Evolutionary conservation across 805 yeast species (phyloP), one percentile per base, ranked within the genome.

Genomic region (Danielozyma ontarioensis): DNA sequence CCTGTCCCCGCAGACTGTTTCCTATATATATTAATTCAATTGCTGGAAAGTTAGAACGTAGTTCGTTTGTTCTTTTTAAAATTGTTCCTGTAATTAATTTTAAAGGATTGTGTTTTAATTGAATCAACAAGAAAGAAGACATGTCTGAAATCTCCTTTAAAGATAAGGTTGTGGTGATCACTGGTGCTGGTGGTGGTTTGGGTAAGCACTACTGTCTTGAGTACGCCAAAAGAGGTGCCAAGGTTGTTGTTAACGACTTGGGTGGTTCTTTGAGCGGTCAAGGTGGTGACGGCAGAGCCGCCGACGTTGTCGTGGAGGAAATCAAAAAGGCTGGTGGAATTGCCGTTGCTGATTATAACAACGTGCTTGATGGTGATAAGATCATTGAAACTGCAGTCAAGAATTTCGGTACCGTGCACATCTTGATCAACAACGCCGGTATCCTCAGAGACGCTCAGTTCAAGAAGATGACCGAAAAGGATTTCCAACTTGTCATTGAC

Each of bases 161-260:
- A 50, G 87, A 80, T 48, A 81, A 83, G 57, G 97, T 90, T 28
- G 97, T 90, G 22, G 78, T 90, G 37, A 79, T 90, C 55, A 90
- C 97, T 31, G 98, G 98, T 22, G 93, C 97, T 30, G 98, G 98
- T 44, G 97, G 97, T 46, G 98, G 97, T 13, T 73, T 90, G 28
- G 98, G 98, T 16, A 83, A 74, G 50, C 78, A 78, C 31, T 90
- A 90, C 60, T 95, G 96, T 4, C 64, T 87, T 21, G 87, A 83
- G 47, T 90, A 73, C 61, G 97, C 95, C 27, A 68, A 78, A 38
- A 73, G 95, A 46, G 97, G 97, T 23, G 98, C 97, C 40, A 81
- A 82, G 49, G 96, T 90, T 24, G 96, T 90, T 17, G 96, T 90
- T 21, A 90, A 90, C 56, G 98, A 90, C 61, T 71, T 90, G 40